A percentile compares a stretch with the other conserved stretches of the same genome.
phyloP scores from a whole-genome alignment of 495 filamentous ascomycete species.

The Xylaria scruposa region DNA sequence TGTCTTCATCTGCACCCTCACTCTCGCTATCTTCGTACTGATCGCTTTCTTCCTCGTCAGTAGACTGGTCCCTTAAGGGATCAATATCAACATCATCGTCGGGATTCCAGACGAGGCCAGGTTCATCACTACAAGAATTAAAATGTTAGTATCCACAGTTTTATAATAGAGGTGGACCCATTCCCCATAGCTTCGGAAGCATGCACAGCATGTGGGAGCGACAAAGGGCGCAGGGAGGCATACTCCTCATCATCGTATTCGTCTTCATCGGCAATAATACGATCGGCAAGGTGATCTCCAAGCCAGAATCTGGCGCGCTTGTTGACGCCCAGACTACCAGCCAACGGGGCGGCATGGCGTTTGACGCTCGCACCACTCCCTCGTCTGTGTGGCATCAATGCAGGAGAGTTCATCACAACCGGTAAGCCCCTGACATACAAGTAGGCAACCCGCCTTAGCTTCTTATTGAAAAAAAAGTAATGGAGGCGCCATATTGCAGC shows the following conservation, averaged over 20 bases:
- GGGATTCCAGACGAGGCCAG: slow-evolving; percentile 54
- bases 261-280: slow-evolving; percentile 49
- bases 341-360: slow-evolving; percentile 34
- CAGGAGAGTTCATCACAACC: slow-evolving; percentile 76
- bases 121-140: slow-evolving; percentile 30
- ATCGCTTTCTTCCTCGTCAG: slow-evolving; percentile 40
- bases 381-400: slow-evolving; percentile 38
- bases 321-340: slow-evolving; percentile 47
- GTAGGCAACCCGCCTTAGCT: slow-evolving; percentile 92
- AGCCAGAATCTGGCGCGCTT: slow-evolving; percentile 88
- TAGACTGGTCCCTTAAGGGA: slow-evolving; percentile 53
- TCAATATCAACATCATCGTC: slow-evolving; percentile 59
- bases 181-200: not conserved
- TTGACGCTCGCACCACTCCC: slow-evolving; percentile 47
- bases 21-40: slow-evolving; percentile 56
- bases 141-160: not conserved
- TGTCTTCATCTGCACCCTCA: slow-evolving; percentile 56
- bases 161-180: no score
- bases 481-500: slow-evolving; percentile 92
- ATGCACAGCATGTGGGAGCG: not conserved
- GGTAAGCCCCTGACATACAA: slow-evolving; percentile 87
- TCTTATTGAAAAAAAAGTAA: slow-evolving; percentile 97
- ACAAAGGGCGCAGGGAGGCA: not conserved
- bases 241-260: slow-evolving; percentile 48
- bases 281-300: slow-evolving; percentile 63